Base-by-base conservation (phyloP, 768 basidiomycete genomes). In the Hericium coralloides region DNA sequence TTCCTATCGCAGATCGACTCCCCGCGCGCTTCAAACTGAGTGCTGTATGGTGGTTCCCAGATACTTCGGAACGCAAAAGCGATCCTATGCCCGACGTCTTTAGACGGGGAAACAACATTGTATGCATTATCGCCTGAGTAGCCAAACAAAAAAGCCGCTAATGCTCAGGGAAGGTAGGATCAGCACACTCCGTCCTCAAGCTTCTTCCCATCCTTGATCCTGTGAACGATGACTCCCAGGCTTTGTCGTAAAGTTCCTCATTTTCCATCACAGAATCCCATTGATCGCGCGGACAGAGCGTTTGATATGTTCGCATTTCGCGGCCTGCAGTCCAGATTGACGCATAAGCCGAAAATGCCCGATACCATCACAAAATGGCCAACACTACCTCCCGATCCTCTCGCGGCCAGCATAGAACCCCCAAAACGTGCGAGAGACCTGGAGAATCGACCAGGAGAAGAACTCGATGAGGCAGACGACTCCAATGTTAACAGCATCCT, bases 261-360 rank as follows among this genome's bases (percentile, higher is more conserved):
- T 38, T 47, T 56, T 38, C n/a, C 55, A 50, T 49, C 37, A 37
- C 49, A 56, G 56, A 39, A 12, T 36, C 51, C 41, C 38, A 53
- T 51, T 56, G 45, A 60, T 56, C 37, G 7, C 10, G 5, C 26
- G 10, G 67, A 49, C 36, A 92, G 90, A 56, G 84, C 85, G 8
- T 84, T 84, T 55, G 85, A 91, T 70, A 70, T 92, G 41, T 92
- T 92, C 67, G 85, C 87, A 41, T 90, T 91, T 66, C 85, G 89
- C 70, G 83, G 82, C 39, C 79, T 81, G 10, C 81, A 83, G 55
- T 80, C 79, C 14, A 79, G 76, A 48, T 60, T 74, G 36, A 67
- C 67, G 25, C 69, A 71, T 45, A 77, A 76, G 62, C 68, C 74
- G 22, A 68, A 72, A 6, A 67, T 79, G 18, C 88, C 89, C n/a